Conservation (phyloP, 148 eudicot species). For the Simmondsia chinensis region DNA sequence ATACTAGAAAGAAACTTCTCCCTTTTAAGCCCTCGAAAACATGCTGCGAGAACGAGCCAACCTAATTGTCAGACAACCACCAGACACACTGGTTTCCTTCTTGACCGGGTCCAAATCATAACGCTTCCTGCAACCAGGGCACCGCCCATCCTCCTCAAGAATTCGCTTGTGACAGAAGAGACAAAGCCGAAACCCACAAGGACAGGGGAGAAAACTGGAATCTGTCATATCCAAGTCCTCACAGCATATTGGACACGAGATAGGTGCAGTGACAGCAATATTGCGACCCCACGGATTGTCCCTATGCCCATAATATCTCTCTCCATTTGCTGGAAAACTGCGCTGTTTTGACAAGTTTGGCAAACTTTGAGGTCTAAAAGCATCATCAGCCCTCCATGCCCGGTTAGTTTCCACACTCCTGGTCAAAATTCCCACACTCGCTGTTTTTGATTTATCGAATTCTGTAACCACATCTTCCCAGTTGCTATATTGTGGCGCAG, state of each 20-base stretch:
- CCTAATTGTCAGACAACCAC: slow-evolving; percentile 40
- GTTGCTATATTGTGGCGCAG: background rate
- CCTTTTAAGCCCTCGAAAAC: slow-evolving; percentile 56
- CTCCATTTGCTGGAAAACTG: slow-evolving; percentile 54
- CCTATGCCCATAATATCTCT: slow-evolving; percentile 26
- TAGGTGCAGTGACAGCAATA: slow-evolving; percentile 25
- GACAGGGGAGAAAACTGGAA: slow-evolving; percentile 76
- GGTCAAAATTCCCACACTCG: slow-evolving; percentile 16
- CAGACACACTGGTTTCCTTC: slow-evolving; percentile 43
- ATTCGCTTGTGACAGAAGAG: slow-evolving; percentile 95
- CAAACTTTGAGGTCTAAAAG: slow-evolving; percentile 68
- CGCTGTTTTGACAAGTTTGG: slow-evolving; percentile 72
- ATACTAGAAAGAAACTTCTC: slow-evolving; percentile 24
- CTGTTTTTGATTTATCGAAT: slow-evolving; percentile 15
- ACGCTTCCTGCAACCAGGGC: slow-evolving; percentile 96
- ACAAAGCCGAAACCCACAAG: slow-evolving; percentile 84
- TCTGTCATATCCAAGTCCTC: slow-evolving; percentile 90
- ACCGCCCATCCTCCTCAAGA: slow-evolving; percentile 80
- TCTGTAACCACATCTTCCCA: slow-evolving; percentile 6
- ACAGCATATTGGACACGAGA: slow-evolving; percentile 75
- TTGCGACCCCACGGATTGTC: slow-evolving; percentile 41
- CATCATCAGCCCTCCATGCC: slow-evolving; percentile 89
- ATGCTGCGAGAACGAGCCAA: slow-evolving; percentile 78
- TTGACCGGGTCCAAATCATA: slow-evolving; percentile 38
- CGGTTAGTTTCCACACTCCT: slow-evolving; percentile 18